phyloP scores from a whole-genome alignment of 306 rosid genomes.

The Crataegus laevigata region DNA sequence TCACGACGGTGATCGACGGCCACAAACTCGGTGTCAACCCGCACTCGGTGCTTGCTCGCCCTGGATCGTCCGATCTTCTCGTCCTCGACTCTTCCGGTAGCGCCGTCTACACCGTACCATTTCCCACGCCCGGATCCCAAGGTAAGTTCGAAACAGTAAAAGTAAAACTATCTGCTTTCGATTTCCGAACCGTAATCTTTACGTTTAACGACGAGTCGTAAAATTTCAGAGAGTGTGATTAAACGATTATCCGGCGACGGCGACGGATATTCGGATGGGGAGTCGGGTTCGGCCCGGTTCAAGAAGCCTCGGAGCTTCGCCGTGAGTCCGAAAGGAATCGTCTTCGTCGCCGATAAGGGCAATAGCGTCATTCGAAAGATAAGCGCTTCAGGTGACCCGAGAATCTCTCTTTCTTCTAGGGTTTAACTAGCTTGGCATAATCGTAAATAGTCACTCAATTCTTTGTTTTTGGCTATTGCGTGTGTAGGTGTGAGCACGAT shows the following conservation, averaged over 20 bases:
- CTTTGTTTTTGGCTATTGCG: neutral
- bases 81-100: slow-evolving; percentile 47
- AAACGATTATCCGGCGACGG: slow-evolving; percentile 37
- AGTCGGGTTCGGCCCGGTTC: slow-evolving; percentile 36
- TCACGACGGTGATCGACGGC: slow-evolving; percentile 59
- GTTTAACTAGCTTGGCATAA: neutral
- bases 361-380: slow-evolving; percentile 51
- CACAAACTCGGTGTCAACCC: slow-evolving; percentile 46
- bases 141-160: slow-evolving; percentile 26
- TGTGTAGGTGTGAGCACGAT: slow-evolving; percentile 64
- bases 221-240: slow-evolving; percentile 36
- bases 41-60: slow-evolving; percentile 23
- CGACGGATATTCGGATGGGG: slow-evolving; percentile 57
- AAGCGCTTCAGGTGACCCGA: slow-evolving; percentile 32
- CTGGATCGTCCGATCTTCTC: slow-evolving; percentile 48
- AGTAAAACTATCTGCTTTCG: neutral
- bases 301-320: slow-evolving; percentile 51
- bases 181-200: neutral
- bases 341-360: slow-evolving; percentile 56
- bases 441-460: neutral
- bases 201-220: neutral
- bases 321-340: slow-evolving; percentile 46
- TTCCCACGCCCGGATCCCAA: slow-evolving; percentile 41
- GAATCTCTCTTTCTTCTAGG: neutral
- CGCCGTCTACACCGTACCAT: slow-evolving; percentile 34